Conservation (phyloP, 495 filamentous ascomycete genomes). For the Neurospora pannonica region DNA sequence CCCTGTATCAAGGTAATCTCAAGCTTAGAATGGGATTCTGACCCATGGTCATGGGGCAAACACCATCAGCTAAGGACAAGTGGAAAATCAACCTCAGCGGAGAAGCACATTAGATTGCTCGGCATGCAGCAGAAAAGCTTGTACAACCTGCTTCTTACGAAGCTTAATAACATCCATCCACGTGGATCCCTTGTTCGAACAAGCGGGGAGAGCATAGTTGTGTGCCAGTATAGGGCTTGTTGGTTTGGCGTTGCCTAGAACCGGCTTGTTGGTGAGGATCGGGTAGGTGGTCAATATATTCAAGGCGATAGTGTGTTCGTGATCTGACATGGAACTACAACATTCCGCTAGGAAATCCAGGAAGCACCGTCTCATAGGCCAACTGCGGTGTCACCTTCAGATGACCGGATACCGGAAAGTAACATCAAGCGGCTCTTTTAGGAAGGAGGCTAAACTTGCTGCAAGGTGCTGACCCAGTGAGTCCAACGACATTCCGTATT, state of each 20-base stretch:
- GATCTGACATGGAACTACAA: background rate
- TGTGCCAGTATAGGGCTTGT: background rate
- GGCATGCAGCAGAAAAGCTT: background rate
- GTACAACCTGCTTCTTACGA: background rate
- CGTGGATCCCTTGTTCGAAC: background rate
- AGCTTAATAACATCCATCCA: background rate
- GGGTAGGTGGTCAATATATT: background rate
- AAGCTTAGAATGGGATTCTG: background rate
- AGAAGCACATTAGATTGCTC: background rate
- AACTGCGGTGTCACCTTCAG: background rate
- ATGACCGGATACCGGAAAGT: background rate
- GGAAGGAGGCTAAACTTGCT: background rate
- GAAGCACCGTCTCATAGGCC: background rate
- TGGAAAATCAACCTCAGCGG: background rate
- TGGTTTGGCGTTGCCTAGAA: background rate
- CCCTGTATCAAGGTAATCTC: background rate
- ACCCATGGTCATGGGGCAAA: background rate
- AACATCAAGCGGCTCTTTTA: background rate
- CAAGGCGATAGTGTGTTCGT: background rate
- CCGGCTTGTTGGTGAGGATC: background rate
- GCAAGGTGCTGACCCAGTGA: background rate
- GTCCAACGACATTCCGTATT: background rate
- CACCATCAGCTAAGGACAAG: background rate
- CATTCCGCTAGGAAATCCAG: background rate
- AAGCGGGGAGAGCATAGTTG: background rate